These are phyloP conservation scores for Kluyveromyces sp. DNA, from an alignment of 1,139 yeast genomes.

Conservation along the genomic window DNA sequence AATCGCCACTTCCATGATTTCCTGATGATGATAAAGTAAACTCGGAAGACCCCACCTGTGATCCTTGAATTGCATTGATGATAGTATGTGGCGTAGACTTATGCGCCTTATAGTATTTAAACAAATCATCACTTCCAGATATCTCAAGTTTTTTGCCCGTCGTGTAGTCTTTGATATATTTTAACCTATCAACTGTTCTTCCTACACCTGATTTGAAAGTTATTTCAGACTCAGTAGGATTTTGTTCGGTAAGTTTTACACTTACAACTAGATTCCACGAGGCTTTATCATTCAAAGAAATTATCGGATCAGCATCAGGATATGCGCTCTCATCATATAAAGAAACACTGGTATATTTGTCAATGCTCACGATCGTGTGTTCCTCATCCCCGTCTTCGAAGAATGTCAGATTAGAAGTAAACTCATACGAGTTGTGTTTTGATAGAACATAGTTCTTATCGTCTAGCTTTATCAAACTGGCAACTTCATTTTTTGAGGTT, in stretches of 20 bases:
- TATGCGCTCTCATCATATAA: neutral
- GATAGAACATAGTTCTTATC: conserved; percentile 10
- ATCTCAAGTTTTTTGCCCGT: neutral
- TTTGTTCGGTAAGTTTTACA: conserved; percentile 3
- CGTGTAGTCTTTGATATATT: conserved; percentile 5
- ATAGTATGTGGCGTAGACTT: neutral
- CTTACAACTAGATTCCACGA: conserved; percentile 9
- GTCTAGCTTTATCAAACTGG: conserved; percentile 9
- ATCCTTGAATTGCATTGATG: conserved; percentile 25
- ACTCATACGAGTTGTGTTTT: conserved; percentile 5
- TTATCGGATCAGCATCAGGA: neutral
- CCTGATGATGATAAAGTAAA: conserved; percentile 42
- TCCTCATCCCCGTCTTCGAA: conserved; percentile 15
- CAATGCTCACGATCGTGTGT: conserved; percentile 7
- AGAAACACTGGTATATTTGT: conserved; percentile 3
- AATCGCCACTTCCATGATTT: conserved; percentile 45
- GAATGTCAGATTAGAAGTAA: conserved; percentile 15
- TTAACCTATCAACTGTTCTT: conserved; percentile 8
- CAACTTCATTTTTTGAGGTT: conserved; percentile 10
- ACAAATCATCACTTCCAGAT: neutral
- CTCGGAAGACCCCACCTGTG: conserved; percentile 43
- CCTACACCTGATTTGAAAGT: conserved; percentile 10
- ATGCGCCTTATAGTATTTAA: neutral
- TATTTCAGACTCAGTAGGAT: conserved; percentile 6
- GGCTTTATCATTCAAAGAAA: conserved; percentile 9